Evolutionary conservation across 2,329 filamentous ascomycete species (phyloP).

Genomic region (Sarocladium brachiariae): DNA sequence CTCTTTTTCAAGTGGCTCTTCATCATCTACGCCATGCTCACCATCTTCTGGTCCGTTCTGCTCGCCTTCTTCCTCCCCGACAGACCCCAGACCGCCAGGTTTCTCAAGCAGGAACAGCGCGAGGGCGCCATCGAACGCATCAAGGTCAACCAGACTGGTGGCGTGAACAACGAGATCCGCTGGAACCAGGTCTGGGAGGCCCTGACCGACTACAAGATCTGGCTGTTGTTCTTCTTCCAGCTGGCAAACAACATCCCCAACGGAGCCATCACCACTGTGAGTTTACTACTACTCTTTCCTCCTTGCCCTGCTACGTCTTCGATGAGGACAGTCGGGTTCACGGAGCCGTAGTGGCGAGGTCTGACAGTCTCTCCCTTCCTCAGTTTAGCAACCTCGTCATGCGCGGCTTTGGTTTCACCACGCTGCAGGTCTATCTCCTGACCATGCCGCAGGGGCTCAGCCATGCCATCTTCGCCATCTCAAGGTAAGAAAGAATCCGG

Average conservation of each 20-base stretch:
- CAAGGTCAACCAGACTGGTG: conserved; percentile 42
- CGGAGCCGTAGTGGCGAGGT: no score
- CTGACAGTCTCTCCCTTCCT: no score
- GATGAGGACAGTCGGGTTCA: no score
- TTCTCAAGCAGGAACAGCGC: conserved; percentile 49
- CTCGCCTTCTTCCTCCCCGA: conserved; percentile 15
- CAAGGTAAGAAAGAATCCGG: neutral
- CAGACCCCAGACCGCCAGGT: conserved; percentile 14
- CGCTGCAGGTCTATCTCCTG: conserved; percentile 11
- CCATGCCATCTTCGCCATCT: neutral
- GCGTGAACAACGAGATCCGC: conserved; percentile 35
- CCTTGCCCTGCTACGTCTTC: no score
- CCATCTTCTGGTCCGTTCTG: neutral
- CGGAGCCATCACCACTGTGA: conserved; percentile 30
- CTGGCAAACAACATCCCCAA: conserved; percentile 47
- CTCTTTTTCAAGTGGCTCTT: conserved; percentile 7
- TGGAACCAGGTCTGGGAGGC: conserved; percentile 43
- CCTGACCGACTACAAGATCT: conserved; percentile 45
- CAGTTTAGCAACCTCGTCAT: conserved; percentile 17
- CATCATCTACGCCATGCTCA: conserved; percentile 14
- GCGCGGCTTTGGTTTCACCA: conserved; percentile 17
- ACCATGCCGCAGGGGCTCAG: neutral
- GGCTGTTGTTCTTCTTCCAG: conserved; percentile 44
- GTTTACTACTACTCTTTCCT: no score
- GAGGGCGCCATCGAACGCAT: conserved; percentile 60